Evolutionary conservation across 257 asterid genomes (phyloP), one percentile per base, ranked within the genome.

Genomic region (Cynanchum wilfordii): DNA sequence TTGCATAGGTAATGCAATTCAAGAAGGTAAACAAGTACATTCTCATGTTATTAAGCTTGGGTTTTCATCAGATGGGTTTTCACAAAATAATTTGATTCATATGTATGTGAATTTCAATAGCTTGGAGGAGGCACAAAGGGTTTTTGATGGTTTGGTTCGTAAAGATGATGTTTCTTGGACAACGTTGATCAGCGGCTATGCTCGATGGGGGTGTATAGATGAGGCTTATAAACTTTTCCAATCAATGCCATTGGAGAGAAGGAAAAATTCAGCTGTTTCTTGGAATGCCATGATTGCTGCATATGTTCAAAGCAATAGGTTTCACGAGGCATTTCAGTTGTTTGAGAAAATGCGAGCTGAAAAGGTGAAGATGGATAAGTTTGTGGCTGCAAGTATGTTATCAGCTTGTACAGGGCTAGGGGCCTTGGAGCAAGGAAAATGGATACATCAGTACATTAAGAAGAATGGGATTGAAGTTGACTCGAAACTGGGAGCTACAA

Each of bases 221-320:
- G 88, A 89, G 58, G 98, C 95, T 30, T 56, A 69, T 69, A 66
- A 19, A 16, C 79, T 86, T 72, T 90, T 93, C 16, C 85, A 86
- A 71, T 80, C 83, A n/a, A 86, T 87, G 86, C 84, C 82, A 0
- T 22, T 9, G 54, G 76, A 57, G 36, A 68, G 29, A 40, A 76
- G 78, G 49, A 87, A 81, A 72, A 82, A 73, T 69, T 78, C 89
- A 0, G 82, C 88, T 16, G 83, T 87, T 45, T 73, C 73, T 78
- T 93, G 98, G 98, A 93, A 93, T 65, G 92, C 98, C 44, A 89
- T 89, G 79, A 89, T 87, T 36, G 84, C 96, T 0, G 91, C 92
- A 51, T 86, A 84, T 73, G 93, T 89, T 75, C 91, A 87, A 47
- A 83, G 85, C 72, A 82, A 86, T 16, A 74, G 78, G 72, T 89